These are phyloP conservation scores for Conticribra weissflogii DNA, from an alignment of 108 stramenopile genomes.

Conservation along the genomic window DNA sequence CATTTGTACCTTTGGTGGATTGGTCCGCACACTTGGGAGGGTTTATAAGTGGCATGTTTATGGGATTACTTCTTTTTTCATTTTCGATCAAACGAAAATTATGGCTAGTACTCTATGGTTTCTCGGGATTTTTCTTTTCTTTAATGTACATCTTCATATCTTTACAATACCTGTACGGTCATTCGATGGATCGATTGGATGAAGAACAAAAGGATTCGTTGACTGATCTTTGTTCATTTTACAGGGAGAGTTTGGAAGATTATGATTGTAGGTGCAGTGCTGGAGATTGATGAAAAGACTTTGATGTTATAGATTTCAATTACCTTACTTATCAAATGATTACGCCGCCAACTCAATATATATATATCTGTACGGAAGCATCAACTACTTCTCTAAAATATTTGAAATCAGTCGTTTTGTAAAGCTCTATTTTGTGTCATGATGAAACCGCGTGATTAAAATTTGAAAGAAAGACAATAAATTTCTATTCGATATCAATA, in stretches of 20 bases:
- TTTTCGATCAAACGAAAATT: background rate
- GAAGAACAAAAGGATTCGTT: background rate
- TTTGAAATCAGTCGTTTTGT: too few relatives aligned
- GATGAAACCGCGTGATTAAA: too few relatives aligned
- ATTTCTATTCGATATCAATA: too few relatives aligned
- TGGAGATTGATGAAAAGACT: too few relatives aligned
- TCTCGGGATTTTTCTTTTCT: background rate
- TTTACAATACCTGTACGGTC: background rate
- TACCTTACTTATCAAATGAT: too few relatives aligned
- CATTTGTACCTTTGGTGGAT: background rate
- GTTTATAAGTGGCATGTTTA: background rate
- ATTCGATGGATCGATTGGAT: background rate
- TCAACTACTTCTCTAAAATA: too few relatives aligned
- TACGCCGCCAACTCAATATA: too few relatives aligned
- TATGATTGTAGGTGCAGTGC: too few relatives aligned
- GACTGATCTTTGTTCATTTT: background rate
- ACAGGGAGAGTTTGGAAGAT: background rate
- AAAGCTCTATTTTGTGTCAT: too few relatives aligned
- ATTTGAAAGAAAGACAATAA: too few relatives aligned
- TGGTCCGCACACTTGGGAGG: background rate
- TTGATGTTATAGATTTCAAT: too few relatives aligned
- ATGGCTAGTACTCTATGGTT: background rate
- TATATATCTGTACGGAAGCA: too few relatives aligned
- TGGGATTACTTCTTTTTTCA: background rate
- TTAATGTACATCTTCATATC: background rate